A percentile compares a stretch with the other conserved stretches of the same genome.
Conservation (phyloP, 129 eudicot genomes). For the Silybum marianum region DNA sequence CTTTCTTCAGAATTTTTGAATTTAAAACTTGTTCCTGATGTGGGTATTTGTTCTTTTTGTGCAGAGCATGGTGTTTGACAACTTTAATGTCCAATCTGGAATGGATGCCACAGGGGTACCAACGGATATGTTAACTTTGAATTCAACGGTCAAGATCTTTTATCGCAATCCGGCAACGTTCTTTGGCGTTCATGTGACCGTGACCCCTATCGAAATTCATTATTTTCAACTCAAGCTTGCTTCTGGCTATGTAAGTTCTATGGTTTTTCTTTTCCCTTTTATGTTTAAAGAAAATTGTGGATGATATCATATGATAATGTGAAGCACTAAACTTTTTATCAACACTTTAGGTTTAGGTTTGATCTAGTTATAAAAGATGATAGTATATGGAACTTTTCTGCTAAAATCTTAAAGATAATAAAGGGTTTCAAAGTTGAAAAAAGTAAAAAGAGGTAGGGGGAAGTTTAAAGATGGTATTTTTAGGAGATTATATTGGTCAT, state of each 20-base stretch:
- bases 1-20: constrained; percentile 13
- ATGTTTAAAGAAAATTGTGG: neutral
- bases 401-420: constrained; percentile 11
- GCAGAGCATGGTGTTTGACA: constrained; percentile 78
- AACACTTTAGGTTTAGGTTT: constrained; percentile 13
- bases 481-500: neutral
- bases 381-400: constrained; percentile 6
- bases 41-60: constrained; percentile 11
- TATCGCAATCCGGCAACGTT: constrained; percentile 77
- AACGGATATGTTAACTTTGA: constrained; percentile 88
- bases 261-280: no score
- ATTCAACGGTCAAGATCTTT: constrained; percentile 74
- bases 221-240: constrained; percentile 76
- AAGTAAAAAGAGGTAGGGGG: constrained; percentile 4
- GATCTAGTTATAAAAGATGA: neutral
- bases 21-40: constrained; percentile 13
- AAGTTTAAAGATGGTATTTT: neutral
- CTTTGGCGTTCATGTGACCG: constrained; percentile 86
- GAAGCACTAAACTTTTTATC: constrained; percentile 19
- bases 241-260: constrained; percentile 64
- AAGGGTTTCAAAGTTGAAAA: neutral
- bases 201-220: constrained; percentile 70
- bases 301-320: neutral
- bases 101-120: constrained; percentile 82
- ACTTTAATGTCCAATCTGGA: constrained; percentile 80